phyloP scores from a whole-genome alignment of 495 filamentous ascomycete genomes.

The Aspergillus avenaceus region DNA sequence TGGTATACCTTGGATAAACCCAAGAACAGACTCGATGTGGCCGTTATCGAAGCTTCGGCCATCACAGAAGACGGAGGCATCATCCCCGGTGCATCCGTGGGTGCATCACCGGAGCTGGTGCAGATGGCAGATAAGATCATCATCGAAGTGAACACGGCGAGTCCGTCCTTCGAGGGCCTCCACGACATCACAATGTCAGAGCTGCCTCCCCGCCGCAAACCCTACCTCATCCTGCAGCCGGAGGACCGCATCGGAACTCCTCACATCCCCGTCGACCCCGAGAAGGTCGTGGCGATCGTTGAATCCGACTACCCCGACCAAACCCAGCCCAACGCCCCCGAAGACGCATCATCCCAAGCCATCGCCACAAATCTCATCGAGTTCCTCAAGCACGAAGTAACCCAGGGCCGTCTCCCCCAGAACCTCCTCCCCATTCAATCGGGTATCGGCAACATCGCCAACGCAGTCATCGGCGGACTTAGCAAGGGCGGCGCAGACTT shows the following conservation, averaged over 20 bases:
- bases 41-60: conserved; percentile 80
- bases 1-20: conserved; percentile 78
- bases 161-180: conserved; percentile 80
- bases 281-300: conserved; percentile 81
- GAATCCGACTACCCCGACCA: conserved; percentile 83
- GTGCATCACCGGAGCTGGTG: conserved; percentile 79
- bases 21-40: conserved; percentile 72
- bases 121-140: conserved; percentile 92
- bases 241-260: conserved; percentile 80
- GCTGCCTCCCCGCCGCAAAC: conserved; percentile 74
- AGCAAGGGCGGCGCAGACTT: conserved; percentile 73
- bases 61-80: conserved; percentile 93
- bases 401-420: conserved; percentile 67
- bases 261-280: conserved; percentile 83
- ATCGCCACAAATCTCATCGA: conserved; percentile 83
- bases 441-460: conserved; percentile 92
- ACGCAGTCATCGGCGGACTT: conserved; percentile 84
- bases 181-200: conserved; percentile 90
- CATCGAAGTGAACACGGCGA: conserved; percentile 87
- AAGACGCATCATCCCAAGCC: conserved; percentile 64
- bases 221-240: conserved; percentile 76
- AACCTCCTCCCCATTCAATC: conserved; percentile 82
- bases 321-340: conserved; percentile 71
- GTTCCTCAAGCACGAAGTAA: conserved; percentile 80
- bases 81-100: conserved; percentile 82